These are phyloP conservation scores for Coemansia sp. DNA, from an alignment of 192 early-diverging fungal genomes.

Conservation along the genomic window DNA sequence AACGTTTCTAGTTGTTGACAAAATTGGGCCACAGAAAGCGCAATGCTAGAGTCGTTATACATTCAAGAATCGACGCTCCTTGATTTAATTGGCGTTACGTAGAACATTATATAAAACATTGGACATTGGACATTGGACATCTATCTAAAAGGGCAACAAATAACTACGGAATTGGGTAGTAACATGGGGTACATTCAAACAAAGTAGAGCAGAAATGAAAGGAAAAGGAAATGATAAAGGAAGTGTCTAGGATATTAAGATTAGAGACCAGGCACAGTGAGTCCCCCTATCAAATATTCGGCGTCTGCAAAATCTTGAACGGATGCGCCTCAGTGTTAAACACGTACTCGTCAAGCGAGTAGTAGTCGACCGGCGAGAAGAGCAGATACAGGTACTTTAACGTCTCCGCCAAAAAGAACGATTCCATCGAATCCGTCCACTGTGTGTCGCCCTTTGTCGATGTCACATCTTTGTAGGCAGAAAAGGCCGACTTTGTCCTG, in stretches of 20 bases:
- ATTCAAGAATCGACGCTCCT: too few relatives aligned
- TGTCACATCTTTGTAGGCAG: conserved; percentile 55
- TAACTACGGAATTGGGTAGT: too few relatives aligned
- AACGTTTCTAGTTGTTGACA: conserved; percentile 2
- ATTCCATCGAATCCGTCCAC: conserved; percentile 54
- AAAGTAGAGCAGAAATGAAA: not conserved
- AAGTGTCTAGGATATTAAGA: not conserved
- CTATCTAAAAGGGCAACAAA: too few relatives aligned
- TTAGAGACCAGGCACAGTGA: not conserved
- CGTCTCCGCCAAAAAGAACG: conserved; percentile 79
- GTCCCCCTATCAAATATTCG: not conserved
- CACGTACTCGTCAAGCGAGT: conserved; percentile 81
- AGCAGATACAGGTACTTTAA: conserved; percentile 93
- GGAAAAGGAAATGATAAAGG: not conserved
- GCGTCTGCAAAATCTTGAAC: conserved; percentile 57
- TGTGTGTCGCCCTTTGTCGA: conserved; percentile 25
- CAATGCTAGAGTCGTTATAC: too few relatives aligned
- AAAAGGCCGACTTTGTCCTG: conserved; percentile 65
- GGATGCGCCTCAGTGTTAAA: conserved; percentile 97
- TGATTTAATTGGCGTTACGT: too few relatives aligned
- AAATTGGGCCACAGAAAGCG: too few relatives aligned
- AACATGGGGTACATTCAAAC: too few relatives aligned
- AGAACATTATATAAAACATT: too few relatives aligned
- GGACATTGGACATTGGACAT: too few relatives aligned
- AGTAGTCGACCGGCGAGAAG: conserved; percentile 66